Base-by-base conservation (phyloP, 495 filamentous ascomycete species). In the Glutinoglossum americanum region DNA sequence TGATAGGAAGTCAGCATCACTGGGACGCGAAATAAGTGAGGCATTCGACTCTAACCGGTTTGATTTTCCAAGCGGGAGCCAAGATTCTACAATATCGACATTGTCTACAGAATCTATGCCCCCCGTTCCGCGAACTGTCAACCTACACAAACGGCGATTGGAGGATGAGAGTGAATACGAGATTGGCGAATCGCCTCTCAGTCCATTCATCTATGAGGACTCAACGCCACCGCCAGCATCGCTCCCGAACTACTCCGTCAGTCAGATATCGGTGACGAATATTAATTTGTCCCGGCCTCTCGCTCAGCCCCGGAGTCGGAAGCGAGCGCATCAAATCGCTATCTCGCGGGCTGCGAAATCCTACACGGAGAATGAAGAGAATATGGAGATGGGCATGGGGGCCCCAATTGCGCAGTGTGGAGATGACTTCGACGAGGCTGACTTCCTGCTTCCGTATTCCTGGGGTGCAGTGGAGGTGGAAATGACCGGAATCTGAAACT, bases 351-450 rank as follows among this genome's bases (percentile, higher is more conserved):
- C 6, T n/a, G 11, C 13, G 49, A 32, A 30, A 1, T 8, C 28
- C 5, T 28, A 27, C 30, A 27, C 30, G 4, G 49, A 25, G 21
- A 17, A 53, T 17, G 49, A 53, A 13, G 49, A 30, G 28, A 53
- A 53, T 28, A 30, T 53, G 49, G 49, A 53, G 28, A 10, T 30
- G 4, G 49, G 7, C 19, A 17, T 10, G 11, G 25, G 26, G 26
- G 26, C 49, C 15, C 11, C 13, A 19, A 15, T 3, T 5, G 28
- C 23, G 11, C 49, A 11, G 26, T 11, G 26, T 32, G 75, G 73
- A 60, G 75, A 77, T 60, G 75, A 85, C 35, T 80, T 87, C 63
- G 83, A 87, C 63, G 83, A 86, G 69, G 81, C 77, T 26, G 84
- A 89, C 64, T 87, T 89, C 64, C 54, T 56, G 23, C 54, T 30